phyloP scores from a whole-genome alignment of 2,329 filamentous ascomycete genomes.

The Cytospora paraplurivora region DNA sequence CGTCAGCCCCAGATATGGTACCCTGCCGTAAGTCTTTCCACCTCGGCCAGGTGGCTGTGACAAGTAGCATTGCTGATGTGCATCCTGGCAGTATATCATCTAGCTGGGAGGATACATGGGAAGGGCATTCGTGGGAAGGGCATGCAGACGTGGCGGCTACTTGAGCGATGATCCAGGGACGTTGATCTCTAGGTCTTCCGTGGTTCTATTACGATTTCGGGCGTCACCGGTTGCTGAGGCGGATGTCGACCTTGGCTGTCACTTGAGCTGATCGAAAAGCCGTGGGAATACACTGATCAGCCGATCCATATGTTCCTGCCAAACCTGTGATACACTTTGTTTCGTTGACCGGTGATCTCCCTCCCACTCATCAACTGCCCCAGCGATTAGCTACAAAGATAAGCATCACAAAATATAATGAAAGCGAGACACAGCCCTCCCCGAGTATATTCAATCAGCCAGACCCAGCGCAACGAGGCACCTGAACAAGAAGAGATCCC shows the following conservation, averaged over 20 bases:
- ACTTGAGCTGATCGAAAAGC: too few relatives aligned
- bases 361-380: too few relatives aligned
- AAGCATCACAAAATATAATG: background rate
- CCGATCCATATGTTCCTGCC: too few relatives aligned
- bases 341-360: too few relatives aligned
- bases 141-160: background rate
- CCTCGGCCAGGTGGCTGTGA: too few relatives aligned
- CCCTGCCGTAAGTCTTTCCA: constrained; percentile 5
- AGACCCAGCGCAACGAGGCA: background rate
- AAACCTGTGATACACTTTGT: too few relatives aligned
- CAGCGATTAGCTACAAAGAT: background rate
- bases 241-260: too few relatives aligned
- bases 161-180: background rate
- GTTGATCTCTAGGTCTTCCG: background rate
- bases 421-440: background rate
- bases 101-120: too few relatives aligned
- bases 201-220: too few relatives aligned
- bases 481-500: background rate
- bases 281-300: too few relatives aligned
- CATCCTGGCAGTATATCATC: background rate
- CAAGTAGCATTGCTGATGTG: background rate
- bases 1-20: constrained; percentile 16
- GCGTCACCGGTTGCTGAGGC: too few relatives aligned
- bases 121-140: too few relatives aligned
- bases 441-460: background rate